Evolutionary conservation across 2,329 filamentous ascomycete species (phyloP).

Genomic region (Coniochaeta hoffmannii): DNA sequence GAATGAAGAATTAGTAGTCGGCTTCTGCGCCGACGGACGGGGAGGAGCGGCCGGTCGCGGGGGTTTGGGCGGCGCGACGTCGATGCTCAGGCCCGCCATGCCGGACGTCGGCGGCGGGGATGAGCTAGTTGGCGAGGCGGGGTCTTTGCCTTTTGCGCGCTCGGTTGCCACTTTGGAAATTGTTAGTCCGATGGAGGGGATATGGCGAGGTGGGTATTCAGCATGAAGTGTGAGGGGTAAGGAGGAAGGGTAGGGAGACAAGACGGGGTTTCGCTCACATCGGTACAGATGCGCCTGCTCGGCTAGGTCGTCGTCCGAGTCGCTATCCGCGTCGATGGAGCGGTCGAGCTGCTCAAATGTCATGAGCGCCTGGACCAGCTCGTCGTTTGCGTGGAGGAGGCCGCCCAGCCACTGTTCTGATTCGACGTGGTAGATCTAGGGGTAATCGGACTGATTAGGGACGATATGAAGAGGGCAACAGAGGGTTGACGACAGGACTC

Average conservation of each 20-base stretch:
- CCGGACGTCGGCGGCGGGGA: conserved; percentile 26
- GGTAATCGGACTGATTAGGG: no score
- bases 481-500: conserved; percentile 18
- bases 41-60: conserved; percentile 38
- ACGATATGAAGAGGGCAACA: neutral
- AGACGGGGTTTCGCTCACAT: conserved; percentile 32
- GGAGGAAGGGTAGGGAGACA: conserved; percentile 5
- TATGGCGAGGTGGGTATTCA: neutral
- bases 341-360: conserved; percentile 90
- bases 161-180: conserved; percentile 39
- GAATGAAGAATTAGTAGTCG: conserved; percentile 45
- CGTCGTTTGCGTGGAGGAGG: conserved; percentile 88
- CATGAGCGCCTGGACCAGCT: conserved; percentile 89
- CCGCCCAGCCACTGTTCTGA: conserved; percentile 87
- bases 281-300: conserved; percentile 60
- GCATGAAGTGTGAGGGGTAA: neutral
- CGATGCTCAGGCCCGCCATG: conserved; percentile 37
- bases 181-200: conserved; percentile 14
- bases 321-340: conserved; percentile 69
- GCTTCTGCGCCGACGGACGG: conserved; percentile 35
- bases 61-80: conserved; percentile 25
- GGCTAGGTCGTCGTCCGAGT: conserved; percentile 61
- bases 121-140: conserved; percentile 33
- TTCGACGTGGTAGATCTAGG: conserved; percentile 78
- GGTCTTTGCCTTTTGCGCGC: conserved; percentile 42